Evolutionary conservation across 331 rosid species (phyloP).

Genomic region (Phaseolus coccineus): DNA sequence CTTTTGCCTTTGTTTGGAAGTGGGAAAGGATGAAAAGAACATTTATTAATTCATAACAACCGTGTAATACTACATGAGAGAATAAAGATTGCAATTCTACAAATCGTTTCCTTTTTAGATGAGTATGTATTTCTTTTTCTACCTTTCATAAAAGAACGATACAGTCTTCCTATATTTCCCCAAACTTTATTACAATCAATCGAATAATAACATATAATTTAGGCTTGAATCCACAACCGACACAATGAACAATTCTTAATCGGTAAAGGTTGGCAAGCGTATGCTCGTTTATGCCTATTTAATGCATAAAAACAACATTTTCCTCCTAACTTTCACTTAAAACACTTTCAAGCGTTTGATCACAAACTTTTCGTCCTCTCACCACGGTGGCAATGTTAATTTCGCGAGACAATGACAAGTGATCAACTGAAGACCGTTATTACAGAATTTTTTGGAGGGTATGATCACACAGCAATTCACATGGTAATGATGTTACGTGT

Average conservation of each 20-base stretch:
- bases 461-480: background rate
- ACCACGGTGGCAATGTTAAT: background rate
- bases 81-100: constrained; percentile 17
- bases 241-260: background rate
- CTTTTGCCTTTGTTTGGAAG: constrained; percentile 12
- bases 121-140: background rate
- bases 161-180: constrained; percentile 9
- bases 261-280: constrained; percentile 17
- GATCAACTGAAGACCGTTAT: background rate
- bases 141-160: background rate
- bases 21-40: constrained; percentile 8
- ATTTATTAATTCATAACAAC: constrained; percentile 32
- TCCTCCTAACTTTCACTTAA: background rate
- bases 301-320: background rate
- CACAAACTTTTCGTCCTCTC: background rate
- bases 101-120: constrained; percentile 1
- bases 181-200: background rate
- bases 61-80: constrained; percentile 28
- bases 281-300: constrained; percentile 10
- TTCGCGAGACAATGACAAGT: constrained; percentile 13
- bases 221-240: constrained; percentile 23
- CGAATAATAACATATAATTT: background rate
- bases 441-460: background rate
- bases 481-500: background rate
- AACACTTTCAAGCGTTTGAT: constrained; percentile 2